phyloP scores from a whole-genome alignment of 768 basidiomycete genomes.

The Auriscalpium vulgare region DNA sequence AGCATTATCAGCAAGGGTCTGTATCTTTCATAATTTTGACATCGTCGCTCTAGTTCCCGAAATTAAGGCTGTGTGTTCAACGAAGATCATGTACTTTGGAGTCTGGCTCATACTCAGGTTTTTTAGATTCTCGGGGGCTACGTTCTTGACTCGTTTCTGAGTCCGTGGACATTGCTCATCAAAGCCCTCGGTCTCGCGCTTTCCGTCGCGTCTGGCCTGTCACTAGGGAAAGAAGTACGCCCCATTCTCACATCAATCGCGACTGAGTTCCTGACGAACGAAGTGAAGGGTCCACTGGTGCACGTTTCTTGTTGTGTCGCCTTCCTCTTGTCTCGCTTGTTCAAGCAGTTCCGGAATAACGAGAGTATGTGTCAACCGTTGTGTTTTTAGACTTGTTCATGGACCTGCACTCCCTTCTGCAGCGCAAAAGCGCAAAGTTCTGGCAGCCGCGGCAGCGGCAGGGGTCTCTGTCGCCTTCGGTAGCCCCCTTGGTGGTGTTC shows the following conservation, averaged over 20 bases:
- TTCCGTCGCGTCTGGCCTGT: constrained; percentile 78
- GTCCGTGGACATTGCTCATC: constrained; percentile 78
- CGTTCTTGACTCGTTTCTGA: constrained; percentile 81
- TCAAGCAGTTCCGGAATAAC: constrained; percentile 65
- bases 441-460: constrained; percentile 79
- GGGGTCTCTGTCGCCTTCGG: constrained; percentile 88
- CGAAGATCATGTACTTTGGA: not conserved
- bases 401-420: not conserved
- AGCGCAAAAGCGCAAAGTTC: constrained; percentile 76
- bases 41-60: constrained; percentile 48
- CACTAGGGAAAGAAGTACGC: constrained; percentile 74
- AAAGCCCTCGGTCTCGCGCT: constrained; percentile 80
- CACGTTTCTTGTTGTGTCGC: constrained; percentile 83
- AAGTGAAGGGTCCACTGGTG: constrained; percentile 63
- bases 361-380: constrained; percentile 43
- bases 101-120: not conserved
- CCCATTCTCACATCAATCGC: constrained; percentile 8
- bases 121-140: constrained; percentile 72
- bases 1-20: constrained; percentile 21
- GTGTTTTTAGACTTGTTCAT: not conserved
- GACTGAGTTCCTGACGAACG: not conserved
- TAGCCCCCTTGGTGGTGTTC: constrained; percentile 76
- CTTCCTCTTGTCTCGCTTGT: constrained; percentile 55
- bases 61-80: constrained; percentile 58
- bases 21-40: not conserved